Base-by-base conservation (phyloP, 805 yeast genomes). In the Saccharomyces jurei region DNA sequence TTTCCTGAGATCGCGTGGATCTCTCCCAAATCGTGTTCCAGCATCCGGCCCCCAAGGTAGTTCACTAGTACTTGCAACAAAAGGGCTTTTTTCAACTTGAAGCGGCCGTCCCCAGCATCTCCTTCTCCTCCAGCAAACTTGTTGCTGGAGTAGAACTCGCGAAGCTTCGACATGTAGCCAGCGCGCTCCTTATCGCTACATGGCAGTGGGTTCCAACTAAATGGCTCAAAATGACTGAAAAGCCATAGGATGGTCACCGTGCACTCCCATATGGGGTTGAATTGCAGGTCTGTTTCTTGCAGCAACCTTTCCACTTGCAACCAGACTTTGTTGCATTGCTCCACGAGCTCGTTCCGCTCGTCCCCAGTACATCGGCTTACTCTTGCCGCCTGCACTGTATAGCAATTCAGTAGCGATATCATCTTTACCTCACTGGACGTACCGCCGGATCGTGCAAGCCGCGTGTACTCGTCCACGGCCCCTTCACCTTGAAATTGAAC, bases 151-250 rank as follows among this genome's bases (percentile, higher is more conserved):
- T 63, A 67, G 47, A 58, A 67, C n/a, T 52, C 26, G 46, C 56
- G 56, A 29, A 69, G 56, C 41, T 56, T 59, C 17, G 54, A 56
- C 21, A 65, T 4, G 31, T 63, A 58, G 21, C n/a, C 32, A 22
- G 54, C 58, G 53, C 53, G 60, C 31, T 61, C 60, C 4, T 56
- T 62, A 28, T 67, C 67, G 10, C 54, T 59, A n/a, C 63, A 56
- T 2, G 70, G 66, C 50, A 68, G 53, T 10, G 70, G 66, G 36
- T 56, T 58, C 26, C 56, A 55, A 1, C 68, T 65, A 47, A 69
- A 69, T 0, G 71, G 70, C 28, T 69, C 68, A 36, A 67, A 63
- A 56, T 65, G 71, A 2, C 67, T 50, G 41, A 63, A 59, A 9
- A 67, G 57, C 69, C 71, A 66, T 4, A 67, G 22, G n/a, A 69